Conservation (phyloP, 2,329 filamentous ascomycete species). For the Hypoxylon sp. region DNA sequence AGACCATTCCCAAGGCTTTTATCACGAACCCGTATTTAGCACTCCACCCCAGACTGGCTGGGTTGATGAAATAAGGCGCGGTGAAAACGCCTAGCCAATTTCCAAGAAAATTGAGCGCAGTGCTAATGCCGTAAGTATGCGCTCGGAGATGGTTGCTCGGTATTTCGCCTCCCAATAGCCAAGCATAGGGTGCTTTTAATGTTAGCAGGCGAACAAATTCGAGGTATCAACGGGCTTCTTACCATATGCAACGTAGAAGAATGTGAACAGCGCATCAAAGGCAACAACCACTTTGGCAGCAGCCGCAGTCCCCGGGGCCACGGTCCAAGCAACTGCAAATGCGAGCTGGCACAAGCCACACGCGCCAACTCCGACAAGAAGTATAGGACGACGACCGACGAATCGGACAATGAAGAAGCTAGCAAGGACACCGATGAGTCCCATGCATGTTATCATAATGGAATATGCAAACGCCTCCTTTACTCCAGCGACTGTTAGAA, state of each 20-base stretch:
- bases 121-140: constrained; percentile 58
- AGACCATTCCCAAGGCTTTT: neutral
- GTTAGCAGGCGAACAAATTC: constrained; percentile 7
- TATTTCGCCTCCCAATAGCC: constrained; percentile 59
- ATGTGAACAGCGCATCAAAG: constrained; percentile 54
- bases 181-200: constrained; percentile 55
- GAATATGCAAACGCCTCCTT: constrained; percentile 55
- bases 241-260: constrained; percentile 57
- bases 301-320: constrained; percentile 46
- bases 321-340: constrained; percentile 54
- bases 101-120: constrained; percentile 59
- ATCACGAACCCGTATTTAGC: constrained; percentile 52
- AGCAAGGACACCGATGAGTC: constrained; percentile 53
- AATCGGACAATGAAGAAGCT: constrained; percentile 53
- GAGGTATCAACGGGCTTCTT: constrained; percentile 10
- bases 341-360: constrained; percentile 55
- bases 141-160: constrained; percentile 59
- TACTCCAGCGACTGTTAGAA: constrained; percentile 54
- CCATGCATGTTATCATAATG: constrained; percentile 56
- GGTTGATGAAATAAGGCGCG: constrained; percentile 62
- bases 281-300: constrained; percentile 53
- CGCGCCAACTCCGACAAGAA: constrained; percentile 52
- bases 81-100: constrained; percentile 60
- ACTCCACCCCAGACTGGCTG: constrained; percentile 57
- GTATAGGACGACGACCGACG: constrained; percentile 53